Evolutionary conservation across 2,329 filamentous ascomycete genomes (phyloP).

Genomic region (Pseudocercospora macadamiae): DNA sequence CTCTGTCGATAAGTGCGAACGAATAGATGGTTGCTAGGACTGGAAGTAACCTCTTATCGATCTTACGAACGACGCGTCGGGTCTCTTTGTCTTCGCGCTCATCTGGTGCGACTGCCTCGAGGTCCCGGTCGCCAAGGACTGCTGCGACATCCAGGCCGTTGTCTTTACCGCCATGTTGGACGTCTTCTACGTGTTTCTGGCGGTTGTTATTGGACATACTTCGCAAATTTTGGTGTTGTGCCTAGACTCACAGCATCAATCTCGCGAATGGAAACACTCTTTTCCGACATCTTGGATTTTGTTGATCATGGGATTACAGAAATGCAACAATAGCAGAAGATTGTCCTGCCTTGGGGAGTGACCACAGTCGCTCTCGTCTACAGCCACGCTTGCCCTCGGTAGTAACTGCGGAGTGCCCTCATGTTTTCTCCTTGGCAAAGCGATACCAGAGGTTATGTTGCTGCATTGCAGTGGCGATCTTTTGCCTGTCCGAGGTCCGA

Average conservation of each 20-base stretch:
- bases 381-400: neutral
- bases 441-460: too few species aligned
- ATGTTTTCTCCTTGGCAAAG: slow-evolving; percentile 8
- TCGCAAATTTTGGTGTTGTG: neutral
- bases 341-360: neutral
- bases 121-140: slow-evolving; percentile 3
- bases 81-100: slow-evolving; percentile 18
- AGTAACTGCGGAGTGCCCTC: slow-evolving; percentile 1
- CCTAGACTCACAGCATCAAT: neutral
- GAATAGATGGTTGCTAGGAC: slow-evolving; percentile 20
- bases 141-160: slow-evolving; percentile 14
- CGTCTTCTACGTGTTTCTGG: slow-evolving; percentile 15
- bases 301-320: neutral
- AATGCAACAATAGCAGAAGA: neutral
- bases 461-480: slow-evolving; percentile 9
- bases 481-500: slow-evolving; percentile 7
- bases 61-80: slow-evolving; percentile 17
- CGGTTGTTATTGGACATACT: neutral
- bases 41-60: slow-evolving; percentile 23
- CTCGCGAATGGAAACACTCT: slow-evolving; percentile 9
- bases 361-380: neutral
- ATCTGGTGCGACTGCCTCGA: slow-evolving; percentile 37
- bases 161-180: slow-evolving; percentile 14
- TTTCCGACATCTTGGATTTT: slow-evolving; percentile 8
- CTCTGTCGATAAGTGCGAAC: slow-evolving; percentile 21